Conservation (phyloP, 129 eudicot species). For the Lactuca saligna region DNA sequence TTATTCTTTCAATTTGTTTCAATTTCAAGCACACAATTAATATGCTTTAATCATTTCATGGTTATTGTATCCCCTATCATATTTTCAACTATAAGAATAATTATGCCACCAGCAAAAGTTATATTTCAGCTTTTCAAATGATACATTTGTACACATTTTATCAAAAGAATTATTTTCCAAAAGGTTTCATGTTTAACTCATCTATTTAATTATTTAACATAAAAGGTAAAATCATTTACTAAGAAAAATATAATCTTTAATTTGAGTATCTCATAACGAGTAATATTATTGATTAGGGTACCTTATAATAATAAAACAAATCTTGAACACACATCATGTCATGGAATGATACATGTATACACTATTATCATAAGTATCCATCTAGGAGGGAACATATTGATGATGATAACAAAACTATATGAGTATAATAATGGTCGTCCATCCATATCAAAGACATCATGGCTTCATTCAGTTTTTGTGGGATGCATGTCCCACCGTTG, state of each 20-base stretch:
- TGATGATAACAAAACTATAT: slow-evolving; percentile 21
- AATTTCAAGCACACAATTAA: slow-evolving; percentile 31
- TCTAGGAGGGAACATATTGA: slow-evolving; percentile 35
- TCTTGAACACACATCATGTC: slow-evolving; percentile 37
- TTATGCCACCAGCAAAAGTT: slow-evolving; percentile 22
- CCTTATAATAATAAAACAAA: slow-evolving; percentile 27
- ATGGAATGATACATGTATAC: slow-evolving; percentile 24
- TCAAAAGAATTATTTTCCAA: background rate
- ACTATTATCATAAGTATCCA: slow-evolving; percentile 18
- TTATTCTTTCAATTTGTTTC: slow-evolving; percentile 28
- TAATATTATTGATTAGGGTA: slow-evolving; percentile 24
- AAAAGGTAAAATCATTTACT: no score
- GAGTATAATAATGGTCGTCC: slow-evolving; percentile 33
- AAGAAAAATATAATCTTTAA: background rate
- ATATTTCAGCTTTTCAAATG: slow-evolving; percentile 3
- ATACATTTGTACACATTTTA: background rate
- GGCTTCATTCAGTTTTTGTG: slow-evolving; percentile 34
- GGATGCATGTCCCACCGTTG: slow-evolving; percentile 39
- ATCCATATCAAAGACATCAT: slow-evolving; percentile 34
- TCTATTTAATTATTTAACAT: no score
- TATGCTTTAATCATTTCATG: slow-evolving; percentile 34
- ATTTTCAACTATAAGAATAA: slow-evolving; percentile 14
- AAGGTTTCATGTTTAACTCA: background rate
- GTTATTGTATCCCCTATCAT: slow-evolving; percentile 25
- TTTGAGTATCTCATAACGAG: slow-evolving; percentile 1